Conservation (phyloP, 2,329 filamentous ascomycete species). For the Ascochyta viciae-villosae region DNA sequence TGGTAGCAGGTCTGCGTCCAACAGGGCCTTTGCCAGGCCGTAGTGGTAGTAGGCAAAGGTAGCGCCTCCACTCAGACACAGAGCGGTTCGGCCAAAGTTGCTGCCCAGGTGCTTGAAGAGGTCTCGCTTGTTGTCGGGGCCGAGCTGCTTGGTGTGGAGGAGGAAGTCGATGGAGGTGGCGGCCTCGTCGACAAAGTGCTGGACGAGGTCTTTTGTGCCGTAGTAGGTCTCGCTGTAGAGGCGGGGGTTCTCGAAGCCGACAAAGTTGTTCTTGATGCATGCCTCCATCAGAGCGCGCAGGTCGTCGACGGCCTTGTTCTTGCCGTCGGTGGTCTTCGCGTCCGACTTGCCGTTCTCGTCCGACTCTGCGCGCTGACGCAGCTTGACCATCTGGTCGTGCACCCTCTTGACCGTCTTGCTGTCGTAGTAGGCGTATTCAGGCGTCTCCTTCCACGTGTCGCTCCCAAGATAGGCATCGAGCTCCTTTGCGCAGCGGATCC, state of each 20-base stretch:
- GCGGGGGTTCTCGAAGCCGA: constrained; percentile 88
- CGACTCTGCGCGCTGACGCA: constrained; percentile 61
- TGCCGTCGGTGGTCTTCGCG: constrained; percentile 29
- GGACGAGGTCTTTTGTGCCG: constrained; percentile 93
- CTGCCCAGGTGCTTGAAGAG: constrained; percentile 89
- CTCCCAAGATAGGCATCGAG: constrained; percentile 84
- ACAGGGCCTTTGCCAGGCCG: constrained; percentile 85
- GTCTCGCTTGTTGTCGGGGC: constrained; percentile 74
- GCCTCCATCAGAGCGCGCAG: constrained; percentile 81
- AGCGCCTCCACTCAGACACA: constrained; percentile 92
- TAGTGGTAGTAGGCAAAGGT: constrained; percentile 98
- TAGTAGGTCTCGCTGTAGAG: constrained; percentile 98
- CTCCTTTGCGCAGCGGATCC: constrained; percentile 79
- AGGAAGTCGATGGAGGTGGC: constrained; percentile 73
- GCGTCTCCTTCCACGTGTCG: constrained; percentile 78
- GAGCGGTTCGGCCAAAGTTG: constrained; percentile 89
- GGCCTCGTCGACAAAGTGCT: constrained; percentile 87
- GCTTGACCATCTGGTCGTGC: constrained; percentile 74
- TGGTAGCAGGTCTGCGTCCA: constrained; percentile 85
- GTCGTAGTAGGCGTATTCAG: constrained; percentile 82
- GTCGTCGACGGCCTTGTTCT: constrained; percentile 70
- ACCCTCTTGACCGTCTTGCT: constrained; percentile 81
- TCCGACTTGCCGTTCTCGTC: constrained; percentile 58
- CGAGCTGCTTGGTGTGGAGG: constrained; percentile 70
- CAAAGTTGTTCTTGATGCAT: constrained; percentile 97